Conservation (phyloP, 2,329 filamentous ascomycete genomes). For the Cercospora citrullina region DNA sequence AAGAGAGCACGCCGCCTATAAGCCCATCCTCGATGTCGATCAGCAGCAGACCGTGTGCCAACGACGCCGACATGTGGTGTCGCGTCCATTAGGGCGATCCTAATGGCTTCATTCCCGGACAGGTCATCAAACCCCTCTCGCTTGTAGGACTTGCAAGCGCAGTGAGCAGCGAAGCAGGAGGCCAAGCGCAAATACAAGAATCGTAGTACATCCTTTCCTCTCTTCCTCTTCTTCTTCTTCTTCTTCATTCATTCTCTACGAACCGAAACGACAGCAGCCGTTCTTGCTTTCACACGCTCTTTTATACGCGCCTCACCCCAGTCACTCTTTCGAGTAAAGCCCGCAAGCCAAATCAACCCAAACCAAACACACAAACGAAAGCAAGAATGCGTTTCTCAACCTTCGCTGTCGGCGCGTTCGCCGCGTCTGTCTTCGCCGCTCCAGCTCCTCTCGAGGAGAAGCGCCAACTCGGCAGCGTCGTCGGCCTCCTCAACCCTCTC, state of each 20-base stretch:
- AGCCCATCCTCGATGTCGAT: conserved; percentile 4
- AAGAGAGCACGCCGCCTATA: not conserved
- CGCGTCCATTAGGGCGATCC: not conserved
- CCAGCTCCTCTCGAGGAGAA: conserved; percentile 20
- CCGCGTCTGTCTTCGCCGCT: conserved; percentile 21
- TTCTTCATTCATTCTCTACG: conserved; percentile 7
- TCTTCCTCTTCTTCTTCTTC: not conserved
- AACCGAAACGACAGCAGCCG: conserved; percentile 13
- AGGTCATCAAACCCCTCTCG: conserved; percentile 12
- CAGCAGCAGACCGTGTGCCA: not conserved
- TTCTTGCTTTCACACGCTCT: conserved; percentile 17
- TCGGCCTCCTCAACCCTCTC: conserved; percentile 17
- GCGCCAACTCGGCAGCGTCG: conserved; percentile 17
- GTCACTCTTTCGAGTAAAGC: conserved; percentile 24
- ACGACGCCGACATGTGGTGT: conserved; percentile 2
- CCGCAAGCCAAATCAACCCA: not conserved
- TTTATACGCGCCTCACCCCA: conserved; percentile 17
- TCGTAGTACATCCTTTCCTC: not conserved
- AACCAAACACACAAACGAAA: conserved; percentile 9
- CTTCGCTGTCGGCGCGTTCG: conserved; percentile 25
- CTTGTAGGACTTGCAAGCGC: conserved; percentile 1
- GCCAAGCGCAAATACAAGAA: conserved; percentile 13
- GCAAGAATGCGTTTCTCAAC: conserved; percentile 27
- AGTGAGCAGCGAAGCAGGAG: not conserved
- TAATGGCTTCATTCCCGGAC: not conserved